Evolutionary conservation across 345 rosid genomes (phyloP), one percentile per base, ranked within the genome.

Genomic region (Rhodomyrtus tomentosa): DNA sequence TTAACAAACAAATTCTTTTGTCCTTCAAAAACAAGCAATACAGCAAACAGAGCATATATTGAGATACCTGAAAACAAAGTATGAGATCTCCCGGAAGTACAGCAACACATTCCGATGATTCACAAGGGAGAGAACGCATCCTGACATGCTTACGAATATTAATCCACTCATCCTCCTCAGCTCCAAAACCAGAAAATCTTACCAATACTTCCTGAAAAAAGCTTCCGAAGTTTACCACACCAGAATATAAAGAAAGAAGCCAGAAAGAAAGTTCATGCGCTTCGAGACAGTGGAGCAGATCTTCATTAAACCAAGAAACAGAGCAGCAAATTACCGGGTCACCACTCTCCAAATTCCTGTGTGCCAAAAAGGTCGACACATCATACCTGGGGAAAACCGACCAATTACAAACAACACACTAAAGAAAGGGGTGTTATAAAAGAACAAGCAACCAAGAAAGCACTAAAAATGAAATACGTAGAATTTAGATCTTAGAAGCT

Each of bases 61-160:
- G 79, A 68, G 79, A 68, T 76, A 96, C 99, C 98, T 96, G 99
- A 93, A 98, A 98, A 91, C 99, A 98, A 84, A 98, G 98, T 49
- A 95, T 92, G 86, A 95, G 96, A 89, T 98, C 99, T 85, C 98
- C 99, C 3, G 99, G 95, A 90, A 98, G 98, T 88, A 98, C 98
- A n/a, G 94, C 99, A 89, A 95, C 99, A 87, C 99, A 98, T 89
- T 98, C 99, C 9, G 98, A 92, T 87, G 99, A 95, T 93, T 98
- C 99, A 85, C 99, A 98, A 20, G 99, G 99, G 86, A 95, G 99
- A 84, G 99, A 96, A 8, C 99, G 95, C 87, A 93, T 99, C 87
- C 99, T 92, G 81, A 96, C 91, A 86, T 92, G 91, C 89, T 90
- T 93, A 86, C 95, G 90, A 79, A 98, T 90, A 82, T 98, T 94